phyloP scores from a whole-genome alignment of 164 flowering plant species.

The Berberis vulgaris region DNA sequence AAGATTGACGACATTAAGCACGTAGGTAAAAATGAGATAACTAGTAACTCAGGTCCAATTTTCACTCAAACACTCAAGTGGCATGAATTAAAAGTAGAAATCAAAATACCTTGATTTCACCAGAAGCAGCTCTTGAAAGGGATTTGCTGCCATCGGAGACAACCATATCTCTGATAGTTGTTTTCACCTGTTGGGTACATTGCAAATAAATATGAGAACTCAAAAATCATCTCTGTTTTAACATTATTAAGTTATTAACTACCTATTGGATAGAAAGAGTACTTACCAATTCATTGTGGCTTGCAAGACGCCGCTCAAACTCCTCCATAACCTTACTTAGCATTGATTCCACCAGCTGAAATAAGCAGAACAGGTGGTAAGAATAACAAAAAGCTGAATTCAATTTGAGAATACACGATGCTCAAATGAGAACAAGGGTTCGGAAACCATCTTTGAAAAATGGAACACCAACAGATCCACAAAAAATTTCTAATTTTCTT shows the following conservation, averaged over 20 bases:
- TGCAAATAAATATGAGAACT: too few species aligned
- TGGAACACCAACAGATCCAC: not conserved
- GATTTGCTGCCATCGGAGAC: constrained; percentile 26
- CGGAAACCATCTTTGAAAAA: not conserved
- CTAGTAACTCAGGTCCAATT: too few species aligned
- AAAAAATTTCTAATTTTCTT: not conserved
- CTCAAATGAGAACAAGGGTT: not conserved
- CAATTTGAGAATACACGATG: not conserved
- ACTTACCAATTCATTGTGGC: constrained; percentile 45
- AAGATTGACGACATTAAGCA: too few species aligned
- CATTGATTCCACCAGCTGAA: constrained; percentile 77
- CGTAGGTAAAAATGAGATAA: too few species aligned
- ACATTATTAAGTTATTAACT: not conserved
- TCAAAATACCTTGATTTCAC: constrained; percentile 11
- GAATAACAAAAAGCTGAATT: not conserved
- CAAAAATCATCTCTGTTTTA: too few species aligned
- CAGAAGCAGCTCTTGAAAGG: constrained; percentile 15
- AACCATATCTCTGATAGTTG: not conserved
- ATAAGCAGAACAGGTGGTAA: not conserved
- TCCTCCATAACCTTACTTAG: constrained; percentile 75
- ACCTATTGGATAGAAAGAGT: not conserved
- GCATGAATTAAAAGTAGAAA: too few species aligned
- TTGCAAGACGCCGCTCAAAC: constrained; percentile 53
- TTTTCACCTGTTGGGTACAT: not conserved
- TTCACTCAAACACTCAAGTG: too few species aligned